Percentiles rank a stretch among this genome's conserved stretches.
Evolutionary conservation across 78 protist genomes (phyloP).

Genomic region (Capsaspora owczarzaki): DNA sequence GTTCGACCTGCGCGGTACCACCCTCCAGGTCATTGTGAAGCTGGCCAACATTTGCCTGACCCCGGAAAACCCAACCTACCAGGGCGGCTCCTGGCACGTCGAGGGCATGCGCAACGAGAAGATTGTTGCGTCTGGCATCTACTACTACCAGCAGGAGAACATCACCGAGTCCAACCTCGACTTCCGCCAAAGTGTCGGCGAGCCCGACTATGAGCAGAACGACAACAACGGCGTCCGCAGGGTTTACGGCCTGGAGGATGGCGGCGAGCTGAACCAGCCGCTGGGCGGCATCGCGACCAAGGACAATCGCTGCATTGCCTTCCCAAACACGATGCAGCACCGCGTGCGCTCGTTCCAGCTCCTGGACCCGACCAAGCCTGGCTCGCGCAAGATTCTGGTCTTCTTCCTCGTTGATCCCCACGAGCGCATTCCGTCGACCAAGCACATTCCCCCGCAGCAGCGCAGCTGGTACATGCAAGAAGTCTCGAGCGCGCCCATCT

Average conservation of each 20-base stretch:
- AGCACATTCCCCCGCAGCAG: constrained; percentile 6
- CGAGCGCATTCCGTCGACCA: not conserved
- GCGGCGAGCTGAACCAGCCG: not conserved
- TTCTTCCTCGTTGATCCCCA: not conserved
- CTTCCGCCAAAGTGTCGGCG: constrained; percentile 18
- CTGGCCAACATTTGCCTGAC: constrained; percentile 34
- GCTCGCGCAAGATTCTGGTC: not conserved
- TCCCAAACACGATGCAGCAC: constrained; percentile 45
- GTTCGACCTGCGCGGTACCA: not conserved
- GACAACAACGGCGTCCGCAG: not conserved
- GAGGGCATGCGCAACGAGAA: constrained; percentile 47
- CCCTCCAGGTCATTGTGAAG: constrained; percentile 44
- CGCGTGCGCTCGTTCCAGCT: constrained; percentile 6
- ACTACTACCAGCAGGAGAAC: constrained; percentile 27
- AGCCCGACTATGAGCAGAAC: not conserved
- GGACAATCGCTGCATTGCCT: constrained; percentile 29
- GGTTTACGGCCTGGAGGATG: not conserved
- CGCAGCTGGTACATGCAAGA: not conserved
- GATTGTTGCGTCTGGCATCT: constrained; percentile 45
- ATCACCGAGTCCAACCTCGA: constrained; percentile 9
- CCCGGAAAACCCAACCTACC: constrained; percentile 25
- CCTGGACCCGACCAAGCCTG: not conserved
- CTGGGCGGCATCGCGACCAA: constrained; percentile 15
- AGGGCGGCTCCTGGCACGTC: constrained; percentile 50
- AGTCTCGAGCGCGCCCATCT: not conserved